phyloP scores from a whole-genome alignment of 1,284 basidiomycete species.

The Leccinum olivaceoglutinosum region DNA sequence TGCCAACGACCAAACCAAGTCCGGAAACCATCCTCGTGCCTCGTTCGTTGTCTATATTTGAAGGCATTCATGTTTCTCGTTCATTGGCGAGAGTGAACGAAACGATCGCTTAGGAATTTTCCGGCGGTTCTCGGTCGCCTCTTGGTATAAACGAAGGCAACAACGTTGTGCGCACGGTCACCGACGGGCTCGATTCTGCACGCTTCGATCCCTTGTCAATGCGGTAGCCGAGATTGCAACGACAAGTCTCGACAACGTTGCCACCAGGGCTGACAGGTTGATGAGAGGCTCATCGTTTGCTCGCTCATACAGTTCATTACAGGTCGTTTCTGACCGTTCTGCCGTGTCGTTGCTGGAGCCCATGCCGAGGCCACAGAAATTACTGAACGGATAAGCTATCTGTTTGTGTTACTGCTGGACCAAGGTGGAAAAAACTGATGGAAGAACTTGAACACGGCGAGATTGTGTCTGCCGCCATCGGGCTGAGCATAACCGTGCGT shows the following conservation, averaged over 20 bases:
- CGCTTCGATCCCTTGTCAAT: slow-evolving; percentile 89
- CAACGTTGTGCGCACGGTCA: slow-evolving; percentile 68
- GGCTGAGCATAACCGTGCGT: slow-evolving; percentile 58
- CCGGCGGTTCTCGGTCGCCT: slow-evolving; percentile 58
- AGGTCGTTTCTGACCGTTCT: slow-evolving; percentile 76
- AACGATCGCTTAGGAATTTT: slow-evolving; percentile 67
- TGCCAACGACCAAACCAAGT: slow-evolving; percentile 69
- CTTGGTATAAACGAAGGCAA: slow-evolving; percentile 68
- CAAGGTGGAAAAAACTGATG: slow-evolving; percentile 60
- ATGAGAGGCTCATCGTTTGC: slow-evolving; percentile 39
- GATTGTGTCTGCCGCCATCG: slow-evolving; percentile 54
- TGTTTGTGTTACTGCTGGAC: slow-evolving; percentile 76
- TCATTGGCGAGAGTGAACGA: slow-evolving; percentile 68
- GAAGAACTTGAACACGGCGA: slow-evolving; percentile 58
- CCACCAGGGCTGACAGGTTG: slow-evolving; percentile 59
- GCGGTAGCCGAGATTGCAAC: slow-evolving; percentile 72
- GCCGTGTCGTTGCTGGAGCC: slow-evolving; percentile 75
- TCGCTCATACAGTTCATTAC: slow-evolving; percentile 1
- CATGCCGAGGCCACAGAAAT: slow-evolving; percentile 71
- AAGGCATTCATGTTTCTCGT: slow-evolving; percentile 78
- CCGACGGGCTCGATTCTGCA: slow-evolving; percentile 90
- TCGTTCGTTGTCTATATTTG: slow-evolving; percentile 77
- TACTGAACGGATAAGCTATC: slow-evolving; percentile 72
- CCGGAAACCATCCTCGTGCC: slow-evolving; percentile 88
- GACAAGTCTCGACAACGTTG: slow-evolving; percentile 61